Evolutionary conservation across 768 basidiomycete genomes (phyloP), one percentile per base, ranked within the genome.

Genomic region (Gloeopeniophorella convolvens): DNA sequence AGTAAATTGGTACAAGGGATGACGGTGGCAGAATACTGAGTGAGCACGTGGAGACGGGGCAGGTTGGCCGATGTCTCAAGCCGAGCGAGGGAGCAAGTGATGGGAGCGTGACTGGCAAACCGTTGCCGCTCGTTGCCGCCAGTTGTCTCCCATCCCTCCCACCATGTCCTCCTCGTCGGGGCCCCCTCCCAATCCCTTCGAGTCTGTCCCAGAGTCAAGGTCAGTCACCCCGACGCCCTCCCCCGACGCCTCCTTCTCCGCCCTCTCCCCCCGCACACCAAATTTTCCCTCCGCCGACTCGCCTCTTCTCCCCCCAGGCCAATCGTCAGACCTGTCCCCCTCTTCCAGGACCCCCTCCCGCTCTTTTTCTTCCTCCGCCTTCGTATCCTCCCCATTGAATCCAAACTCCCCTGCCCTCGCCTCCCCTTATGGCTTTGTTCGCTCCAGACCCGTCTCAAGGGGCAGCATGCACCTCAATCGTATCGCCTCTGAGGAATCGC

Each of bases 321-420:
- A 47, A 20, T 18, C 27, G 15, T 26, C 40, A 9, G 44, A 56
- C 26, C 41, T 39, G 12, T 18, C 37, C 9, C 28, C 48, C 3
- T 21, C 44, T 12, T 32, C 40, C 10, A 44, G 48, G 27, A 37
- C 62, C 3, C 59, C 65, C 27, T 59, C 64, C 41, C 69, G 61
- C 43, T 60, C 68, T 1, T 53, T 60, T 8, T 51, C 68, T 21
- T 40, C 57, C 46, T n/a, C 56, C 43, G 65, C 55, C 45, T 77
- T 77, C 58, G 66, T 73, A 34, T 73, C 78, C 23, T 79, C 78
- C 5, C 78, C 79, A 1, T 67, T 79, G 40, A 79, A 79, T 47
- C 76, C 78, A 16, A 69, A 70, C 53, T 62, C 66, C 41, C 24
- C 28, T 27, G 9, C 34, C 3, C n/a, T n/a, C n/a, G 23, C 60